phyloP scores from a whole-genome alignment of 306 rosid genomes.

The Pterocarpus santalinus region DNA sequence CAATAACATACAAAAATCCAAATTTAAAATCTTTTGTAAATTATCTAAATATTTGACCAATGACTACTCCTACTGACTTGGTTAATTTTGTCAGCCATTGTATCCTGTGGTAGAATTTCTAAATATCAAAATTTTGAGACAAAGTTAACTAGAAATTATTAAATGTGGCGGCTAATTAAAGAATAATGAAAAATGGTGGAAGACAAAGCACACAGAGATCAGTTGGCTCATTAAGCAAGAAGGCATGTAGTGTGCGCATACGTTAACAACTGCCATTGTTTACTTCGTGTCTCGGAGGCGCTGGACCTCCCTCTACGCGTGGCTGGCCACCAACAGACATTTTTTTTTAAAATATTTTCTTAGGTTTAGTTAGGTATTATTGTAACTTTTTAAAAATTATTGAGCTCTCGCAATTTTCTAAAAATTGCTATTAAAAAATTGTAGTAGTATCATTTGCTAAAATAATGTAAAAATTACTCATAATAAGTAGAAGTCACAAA shows the following conservation, averaged over 20 bases:
- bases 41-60: neutral
- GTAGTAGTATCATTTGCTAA: no score
- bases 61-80: no score
- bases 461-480: no score
- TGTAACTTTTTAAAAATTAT: no score
- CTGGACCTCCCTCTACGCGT: neutral
- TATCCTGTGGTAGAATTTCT: neutral
- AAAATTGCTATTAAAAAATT: no score
- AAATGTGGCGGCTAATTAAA: no score
- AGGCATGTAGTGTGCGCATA: neutral
- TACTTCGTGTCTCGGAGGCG: constrained; percentile 2
- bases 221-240: neutral
- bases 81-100: neutral
- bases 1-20: neutral
- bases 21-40: neutral
- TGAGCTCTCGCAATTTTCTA: no score
- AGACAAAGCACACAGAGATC: neutral
- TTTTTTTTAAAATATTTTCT: neutral
- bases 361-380: no score
- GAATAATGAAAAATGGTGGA: neutral
- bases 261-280: neutral
- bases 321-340: neutral
- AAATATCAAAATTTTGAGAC: neutral
- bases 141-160: neutral
- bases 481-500: no score